A percentile compares a stretch with the other conserved stretches of the same genome.
These are phyloP conservation scores for Ophiocordyceps sinensis DNA, from an alignment of 2,329 filamentous ascomycete genomes.

Conservation along the genomic window DNA sequence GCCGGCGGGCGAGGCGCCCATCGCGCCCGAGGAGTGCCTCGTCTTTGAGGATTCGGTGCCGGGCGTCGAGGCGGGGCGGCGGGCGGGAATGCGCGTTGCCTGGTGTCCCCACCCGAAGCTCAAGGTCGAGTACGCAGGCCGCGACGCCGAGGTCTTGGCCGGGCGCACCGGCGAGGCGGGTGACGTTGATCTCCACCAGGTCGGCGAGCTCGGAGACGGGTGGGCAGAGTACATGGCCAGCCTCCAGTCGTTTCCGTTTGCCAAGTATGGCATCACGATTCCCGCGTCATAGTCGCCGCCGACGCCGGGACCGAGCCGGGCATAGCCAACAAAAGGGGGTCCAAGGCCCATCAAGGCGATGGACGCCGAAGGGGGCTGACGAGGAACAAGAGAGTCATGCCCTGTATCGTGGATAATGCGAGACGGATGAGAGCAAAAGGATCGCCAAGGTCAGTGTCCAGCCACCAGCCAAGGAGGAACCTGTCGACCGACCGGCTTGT, in stretches of 20 bases:
- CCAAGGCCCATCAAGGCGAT: too few species aligned
- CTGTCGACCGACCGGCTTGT: too few species aligned
- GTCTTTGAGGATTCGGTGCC: constrained; percentile 95
- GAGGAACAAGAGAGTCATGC: too few species aligned
- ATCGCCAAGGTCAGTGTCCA: too few species aligned
- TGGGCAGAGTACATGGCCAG: constrained; percentile 42
- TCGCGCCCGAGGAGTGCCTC: constrained; percentile 74
- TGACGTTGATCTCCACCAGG: constrained; percentile 35
- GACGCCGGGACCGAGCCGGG: too few species aligned
- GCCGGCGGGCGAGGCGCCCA: constrained; percentile 42
- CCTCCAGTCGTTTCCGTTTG: constrained; percentile 42
- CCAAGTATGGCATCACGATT: constrained; percentile 42
- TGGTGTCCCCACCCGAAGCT: constrained; percentile 83
- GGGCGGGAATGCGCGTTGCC: constrained; percentile 87
- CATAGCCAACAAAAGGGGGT: too few species aligned
- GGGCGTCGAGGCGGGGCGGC: constrained; percentile 76
- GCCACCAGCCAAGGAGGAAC: too few species aligned
- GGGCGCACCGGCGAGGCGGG: constrained; percentile 60
- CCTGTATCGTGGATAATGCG: too few species aligned
- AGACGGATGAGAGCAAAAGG: too few species aligned
- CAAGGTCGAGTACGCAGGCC: constrained; percentile 58
- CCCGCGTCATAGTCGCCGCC: constrained; percentile 6
- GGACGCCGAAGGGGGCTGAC: too few species aligned
- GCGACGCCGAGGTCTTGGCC: constrained; percentile 70
- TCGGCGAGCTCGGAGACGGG: constrained; percentile 43